Base-by-base conservation (phyloP, 2,329 filamentous ascomycete species). In the Blumeriella jaapii region DNA sequence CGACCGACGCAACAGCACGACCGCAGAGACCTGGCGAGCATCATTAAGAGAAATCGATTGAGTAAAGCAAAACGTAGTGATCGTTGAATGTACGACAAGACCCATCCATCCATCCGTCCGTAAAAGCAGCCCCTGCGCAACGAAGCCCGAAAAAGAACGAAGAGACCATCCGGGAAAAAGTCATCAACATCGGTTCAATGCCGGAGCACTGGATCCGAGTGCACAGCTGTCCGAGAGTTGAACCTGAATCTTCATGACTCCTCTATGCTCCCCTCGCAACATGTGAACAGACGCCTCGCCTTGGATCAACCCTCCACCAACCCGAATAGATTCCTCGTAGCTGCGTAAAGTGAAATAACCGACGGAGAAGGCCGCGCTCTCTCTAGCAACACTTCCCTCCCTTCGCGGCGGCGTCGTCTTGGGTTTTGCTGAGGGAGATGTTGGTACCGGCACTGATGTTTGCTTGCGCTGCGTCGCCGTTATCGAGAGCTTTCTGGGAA, bases 401-500 rank as follows among this genome's bases (percentile, higher is more conserved):
- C 71, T 93, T 89, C 54, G 74, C 69, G 52, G 82, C 73, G 34
- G 64, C 64, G 54, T 84, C 73, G 52, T 91, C 83, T 49, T 82
- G 75, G 33, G 84, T 76, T 64, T 89, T 85, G 71, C 76, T 89
- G 55, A 94, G 80, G 47, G 85, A 80, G 55, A 96, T 82, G 59
- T 82, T 85, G 53, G 76, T 79, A 54, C 84, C 82, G 49, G 82
- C 75, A 49, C 77, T 78, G 54, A 91, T 81, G 48, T 82, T 80
- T 56, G 82, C 80, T 59, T 84, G 81, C 46, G 79, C 71, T 44
- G 76, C 74, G 53, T 94, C 87, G 56, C 83, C 85, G 56, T 82
- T 83, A 59, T 95, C 89, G 54, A 96, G 77, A 26, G 86, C 85
- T 72, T 96, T 96, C 74, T 82, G 91, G 38, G 89, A 96, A 48